phyloP scores from a whole-genome alignment of 2,329 filamentous ascomycete genomes.

The Claviceps sp. region DNA sequence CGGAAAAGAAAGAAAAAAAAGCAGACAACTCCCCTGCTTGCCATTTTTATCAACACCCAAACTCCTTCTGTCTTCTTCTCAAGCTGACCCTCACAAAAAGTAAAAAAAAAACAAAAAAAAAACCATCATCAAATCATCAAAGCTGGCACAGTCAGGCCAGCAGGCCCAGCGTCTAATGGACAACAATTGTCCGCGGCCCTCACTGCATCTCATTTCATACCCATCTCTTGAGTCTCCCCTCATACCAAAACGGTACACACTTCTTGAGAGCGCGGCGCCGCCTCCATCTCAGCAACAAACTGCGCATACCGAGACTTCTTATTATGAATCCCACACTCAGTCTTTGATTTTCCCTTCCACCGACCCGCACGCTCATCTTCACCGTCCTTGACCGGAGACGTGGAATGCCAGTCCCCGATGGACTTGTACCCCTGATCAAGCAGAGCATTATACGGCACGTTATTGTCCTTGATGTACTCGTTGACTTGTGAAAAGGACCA shows the following conservation, averaged over 20 bases:
- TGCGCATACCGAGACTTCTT: constrained; percentile 87
- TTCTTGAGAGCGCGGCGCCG: constrained; percentile 38
- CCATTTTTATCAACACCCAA: background rate
- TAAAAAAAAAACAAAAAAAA: background rate
- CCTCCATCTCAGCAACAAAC: constrained; percentile 64
- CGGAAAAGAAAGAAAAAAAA: no score
- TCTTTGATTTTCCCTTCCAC: constrained; percentile 94
- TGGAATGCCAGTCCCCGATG: constrained; percentile 96
- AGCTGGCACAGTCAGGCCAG: no score
- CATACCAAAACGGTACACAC: constrained; percentile 16
- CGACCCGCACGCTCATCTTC: constrained; percentile 93
- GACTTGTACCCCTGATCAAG: constrained; percentile 96
- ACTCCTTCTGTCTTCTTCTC: background rate
- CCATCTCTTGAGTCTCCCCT: background rate
- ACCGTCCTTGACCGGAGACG: constrained; percentile 72
- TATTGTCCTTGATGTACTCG: constrained; percentile 70
- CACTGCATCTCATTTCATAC: background rate
- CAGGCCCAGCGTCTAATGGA: no score
- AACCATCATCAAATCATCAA: background rate
- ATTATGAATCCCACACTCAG: constrained; percentile 98
- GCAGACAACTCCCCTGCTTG: background rate
- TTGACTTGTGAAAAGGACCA: constrained; percentile 89
- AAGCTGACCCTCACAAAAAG: background rate
- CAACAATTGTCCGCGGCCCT: no score
- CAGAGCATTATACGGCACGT: constrained; percentile 87